These are phyloP conservation scores for Fusarium azukiicola DNA, from an alignment of 2,329 filamentous ascomycete species.

Conservation along the genomic window DNA sequence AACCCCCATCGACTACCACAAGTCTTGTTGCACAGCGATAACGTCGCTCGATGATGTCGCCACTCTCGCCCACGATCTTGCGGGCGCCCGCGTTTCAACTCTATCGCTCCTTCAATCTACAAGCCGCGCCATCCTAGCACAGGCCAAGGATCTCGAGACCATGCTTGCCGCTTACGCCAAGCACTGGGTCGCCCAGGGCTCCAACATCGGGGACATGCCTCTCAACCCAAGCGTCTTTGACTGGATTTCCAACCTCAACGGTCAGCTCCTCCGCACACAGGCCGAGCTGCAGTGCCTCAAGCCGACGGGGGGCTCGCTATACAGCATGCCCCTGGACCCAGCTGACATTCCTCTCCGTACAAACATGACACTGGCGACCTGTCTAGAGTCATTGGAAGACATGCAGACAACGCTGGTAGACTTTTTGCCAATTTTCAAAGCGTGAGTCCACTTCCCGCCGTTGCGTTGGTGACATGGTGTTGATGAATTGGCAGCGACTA, in stretches of 20 bases:
- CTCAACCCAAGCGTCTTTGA: slow-evolving; percentile 41
- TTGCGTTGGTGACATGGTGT: accelerated
- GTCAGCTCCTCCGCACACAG: not conserved
- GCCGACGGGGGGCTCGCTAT: not conserved
- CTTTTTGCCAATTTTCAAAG: slow-evolving; percentile 49
- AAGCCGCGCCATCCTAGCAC: slow-evolving; percentile 34
- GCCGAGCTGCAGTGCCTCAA: slow-evolving; percentile 9
- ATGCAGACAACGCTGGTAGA: slow-evolving; percentile 10
- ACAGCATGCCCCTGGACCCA: not conserved
- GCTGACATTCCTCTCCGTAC: slow-evolving; percentile 33
- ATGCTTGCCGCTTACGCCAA: slow-evolving; percentile 42
- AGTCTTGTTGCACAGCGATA: slow-evolving; percentile 25
- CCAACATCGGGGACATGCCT: slow-evolving; percentile 38
- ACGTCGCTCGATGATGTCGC: slow-evolving; percentile 14
- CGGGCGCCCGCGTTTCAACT: slow-evolving; percentile 42
- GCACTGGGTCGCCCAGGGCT: slow-evolving; percentile 37
- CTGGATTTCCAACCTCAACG: slow-evolving; percentile 31
- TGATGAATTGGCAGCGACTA: slow-evolving; percentile 41
- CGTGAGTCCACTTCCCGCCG: slow-evolving; percentile 28
- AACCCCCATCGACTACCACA: slow-evolving; percentile 37
- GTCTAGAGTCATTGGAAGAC: slow-evolving; percentile 32
- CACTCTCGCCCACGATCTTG: slow-evolving; percentile 20
- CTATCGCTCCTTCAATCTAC: slow-evolving; percentile 35
- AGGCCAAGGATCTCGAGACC: slow-evolving; percentile 40
- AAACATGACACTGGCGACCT: slow-evolving; percentile 29